phyloP scores from a whole-genome alignment of 2,329 filamentous ascomycete genomes.

The Magnaporthales sp. region DNA sequence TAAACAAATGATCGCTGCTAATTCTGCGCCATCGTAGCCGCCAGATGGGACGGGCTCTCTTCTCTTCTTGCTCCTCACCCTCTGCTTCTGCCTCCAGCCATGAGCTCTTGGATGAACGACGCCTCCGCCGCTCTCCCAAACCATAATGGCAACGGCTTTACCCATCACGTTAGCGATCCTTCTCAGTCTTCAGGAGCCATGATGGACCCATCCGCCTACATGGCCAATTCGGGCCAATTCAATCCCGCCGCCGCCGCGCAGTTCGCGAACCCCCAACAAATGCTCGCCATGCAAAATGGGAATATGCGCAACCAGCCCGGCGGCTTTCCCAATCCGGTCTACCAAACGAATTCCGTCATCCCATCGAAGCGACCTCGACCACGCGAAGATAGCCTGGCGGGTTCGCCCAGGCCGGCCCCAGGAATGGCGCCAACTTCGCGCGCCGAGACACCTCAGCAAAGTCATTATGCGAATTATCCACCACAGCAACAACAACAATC shows the following conservation, averaged over 20 bases:
- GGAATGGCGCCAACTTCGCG: slow-evolving; percentile 72
- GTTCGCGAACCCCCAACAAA: slow-evolving; percentile 48
- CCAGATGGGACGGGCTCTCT: slow-evolving; percentile 35
- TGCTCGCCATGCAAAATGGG: slow-evolving; percentile 68
- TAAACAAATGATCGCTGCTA: slow-evolving; percentile 24
- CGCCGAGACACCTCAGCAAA: slow-evolving; percentile 84
- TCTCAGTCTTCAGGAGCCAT: slow-evolving; percentile 40
- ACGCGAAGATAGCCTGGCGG: slow-evolving; percentile 73
- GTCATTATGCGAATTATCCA: slow-evolving; percentile 63
- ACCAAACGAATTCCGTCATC: slow-evolving; percentile 77
- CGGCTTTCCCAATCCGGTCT: slow-evolving; percentile 67
- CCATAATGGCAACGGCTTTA: slow-evolving; percentile 62
- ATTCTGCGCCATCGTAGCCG: slow-evolving; percentile 28
- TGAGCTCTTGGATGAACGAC: slow-evolving; percentile 68
- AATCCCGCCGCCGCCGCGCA: slow-evolving; percentile 38
- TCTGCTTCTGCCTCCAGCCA: slow-evolving; percentile 34
- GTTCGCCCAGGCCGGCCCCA: slow-evolving; percentile 69
- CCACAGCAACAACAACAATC: slow-evolving; percentile 18
- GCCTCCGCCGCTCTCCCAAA: slow-evolving; percentile 48
- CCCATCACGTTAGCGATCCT: slow-evolving; percentile 50
- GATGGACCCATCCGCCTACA: slow-evolving; percentile 58
- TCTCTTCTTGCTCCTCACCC: slow-evolving; percentile 7
- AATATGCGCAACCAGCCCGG: slow-evolving; percentile 76
- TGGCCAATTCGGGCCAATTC: slow-evolving; percentile 52
- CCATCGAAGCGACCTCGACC: slow-evolving; percentile 82